Conservation (phyloP, 2,329 filamentous ascomycete species). For the Microascus cirrosus region DNA sequence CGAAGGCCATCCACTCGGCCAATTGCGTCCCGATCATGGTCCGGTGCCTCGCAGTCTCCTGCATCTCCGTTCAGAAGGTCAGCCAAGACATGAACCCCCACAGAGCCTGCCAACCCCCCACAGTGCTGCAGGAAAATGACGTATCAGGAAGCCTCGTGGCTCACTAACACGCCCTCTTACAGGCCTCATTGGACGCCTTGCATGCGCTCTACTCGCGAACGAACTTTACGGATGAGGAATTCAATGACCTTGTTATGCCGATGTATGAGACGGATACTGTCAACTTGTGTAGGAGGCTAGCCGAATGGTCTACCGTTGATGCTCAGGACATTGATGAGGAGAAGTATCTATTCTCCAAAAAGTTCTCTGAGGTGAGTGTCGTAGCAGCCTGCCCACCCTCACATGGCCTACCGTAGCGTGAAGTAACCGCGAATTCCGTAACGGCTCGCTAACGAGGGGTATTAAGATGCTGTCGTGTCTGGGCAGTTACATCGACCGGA, state of each 20-base stretch:
- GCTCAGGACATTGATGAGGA: slow-evolving; percentile 79
- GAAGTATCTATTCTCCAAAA: slow-evolving; percentile 87
- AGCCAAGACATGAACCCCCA: background rate
- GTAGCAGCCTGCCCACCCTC: background rate
- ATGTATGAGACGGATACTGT: slow-evolving; percentile 68
- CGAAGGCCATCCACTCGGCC: slow-evolving; percentile 65
- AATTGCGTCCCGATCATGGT: slow-evolving; percentile 61
- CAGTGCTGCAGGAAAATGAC: slow-evolving; percentile 2
- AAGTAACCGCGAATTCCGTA: background rate
- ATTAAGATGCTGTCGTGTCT: slow-evolving; percentile 66
- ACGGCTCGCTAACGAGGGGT: background rate
- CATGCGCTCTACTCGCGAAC: slow-evolving; percentile 69
- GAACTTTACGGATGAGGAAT: slow-evolving; percentile 67
- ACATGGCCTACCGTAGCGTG: slow-evolving; percentile 3
- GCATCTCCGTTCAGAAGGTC: slow-evolving; percentile 65
- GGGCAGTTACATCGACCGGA: slow-evolving; percentile 73
- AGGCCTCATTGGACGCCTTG: slow-evolving; percentile 75
- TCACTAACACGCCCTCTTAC: slow-evolving; percentile 5
- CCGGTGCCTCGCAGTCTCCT: slow-evolving; percentile 56
- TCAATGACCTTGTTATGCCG: slow-evolving; percentile 64
- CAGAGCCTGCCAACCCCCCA: background rate
- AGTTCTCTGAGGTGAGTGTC: slow-evolving; percentile 69
- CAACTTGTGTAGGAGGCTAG: slow-evolving; percentile 59
- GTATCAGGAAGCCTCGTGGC: background rate
- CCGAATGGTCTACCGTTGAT: slow-evolving; percentile 70